Evolutionary conservation across 257 asterid species (phyloP).

Genomic region (Solanum clarkiae): DNA sequence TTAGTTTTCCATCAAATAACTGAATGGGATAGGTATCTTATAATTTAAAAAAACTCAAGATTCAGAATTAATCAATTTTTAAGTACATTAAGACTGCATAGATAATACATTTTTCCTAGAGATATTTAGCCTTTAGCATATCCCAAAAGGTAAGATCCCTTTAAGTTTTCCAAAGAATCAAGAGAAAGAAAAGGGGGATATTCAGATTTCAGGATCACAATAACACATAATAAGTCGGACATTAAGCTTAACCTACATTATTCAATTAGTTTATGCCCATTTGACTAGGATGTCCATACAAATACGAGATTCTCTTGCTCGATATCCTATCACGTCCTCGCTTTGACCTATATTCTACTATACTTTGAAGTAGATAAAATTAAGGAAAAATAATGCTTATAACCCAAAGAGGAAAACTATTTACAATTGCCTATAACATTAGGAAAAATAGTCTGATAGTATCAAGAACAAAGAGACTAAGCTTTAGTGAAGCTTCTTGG

Average conservation of each 20-base stretch:
- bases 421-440: no score
- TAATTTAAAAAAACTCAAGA: neutral
- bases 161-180: conserved; percentile 13
- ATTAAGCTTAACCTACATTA: neutral
- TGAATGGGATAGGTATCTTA: neutral
- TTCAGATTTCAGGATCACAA: neutral
- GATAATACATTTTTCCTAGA: neutral
- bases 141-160: conserved; percentile 27
- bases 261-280: neutral
- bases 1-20: neutral
- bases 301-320: neutral
- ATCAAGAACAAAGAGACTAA: no score
- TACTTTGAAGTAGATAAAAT: neutral
- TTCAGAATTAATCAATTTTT: neutral
- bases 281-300: neutral
- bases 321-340: neutral
- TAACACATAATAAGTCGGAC: neutral
- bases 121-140: conserved; percentile 4
- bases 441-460: no score
- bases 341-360: neutral
- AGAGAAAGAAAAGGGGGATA: neutral
- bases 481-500: no score
- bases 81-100: neutral
- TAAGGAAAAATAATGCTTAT: no score
- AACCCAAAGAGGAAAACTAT: no score